phyloP scores from a whole-genome alignment of 108 stramenopile genomes.

The Pseudonitzschia multiseries region DNA sequence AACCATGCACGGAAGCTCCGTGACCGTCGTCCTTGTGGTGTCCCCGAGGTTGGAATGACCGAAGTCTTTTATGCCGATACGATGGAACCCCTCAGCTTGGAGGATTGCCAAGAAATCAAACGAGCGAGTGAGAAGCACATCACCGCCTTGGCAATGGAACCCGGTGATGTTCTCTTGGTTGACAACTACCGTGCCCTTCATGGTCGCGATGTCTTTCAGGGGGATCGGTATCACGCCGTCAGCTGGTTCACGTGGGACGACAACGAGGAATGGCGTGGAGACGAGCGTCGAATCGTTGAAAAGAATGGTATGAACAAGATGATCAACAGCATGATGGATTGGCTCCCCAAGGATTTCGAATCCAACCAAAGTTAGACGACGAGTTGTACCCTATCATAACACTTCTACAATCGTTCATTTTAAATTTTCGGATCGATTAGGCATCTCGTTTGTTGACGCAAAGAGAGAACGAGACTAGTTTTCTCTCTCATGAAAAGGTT shows the following conservation, averaged over 20 bases:
- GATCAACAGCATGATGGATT: constrained; percentile 90
- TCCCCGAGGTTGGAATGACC: constrained; percentile 93
- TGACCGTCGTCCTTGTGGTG: constrained; percentile 85
- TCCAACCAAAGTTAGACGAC: constrained; percentile 65
- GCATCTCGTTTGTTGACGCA: not conserved
- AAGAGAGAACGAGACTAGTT: not conserved
- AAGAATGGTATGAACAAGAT: constrained; percentile 88
- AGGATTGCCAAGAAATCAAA: constrained; percentile 86
- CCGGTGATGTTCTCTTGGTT: constrained; percentile 88
- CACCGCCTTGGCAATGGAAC: constrained; percentile 87
- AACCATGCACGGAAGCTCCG: constrained; percentile 87
- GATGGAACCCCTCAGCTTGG: constrained; percentile 77
- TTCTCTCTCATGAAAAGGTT: no score
- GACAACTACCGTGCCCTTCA: constrained; percentile 93
- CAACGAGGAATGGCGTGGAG: constrained; percentile 80
- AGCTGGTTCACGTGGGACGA: constrained; percentile 92
- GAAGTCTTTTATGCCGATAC: constrained; percentile 91
- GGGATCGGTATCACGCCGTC: constrained; percentile 91
- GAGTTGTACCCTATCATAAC: not conserved
- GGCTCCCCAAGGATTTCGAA: constrained; percentile 91
- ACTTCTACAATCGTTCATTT: not conserved
- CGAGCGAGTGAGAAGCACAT: constrained; percentile 89
- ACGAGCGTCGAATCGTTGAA: constrained; percentile 83
- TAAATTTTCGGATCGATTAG: not conserved
- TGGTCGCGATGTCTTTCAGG: constrained; percentile 87